Evolutionary conservation across 2,329 filamentous ascomycete genomes (phyloP), one percentile per base, ranked within the genome.

Genomic region (Nothomitra cinnamomea): DNA sequence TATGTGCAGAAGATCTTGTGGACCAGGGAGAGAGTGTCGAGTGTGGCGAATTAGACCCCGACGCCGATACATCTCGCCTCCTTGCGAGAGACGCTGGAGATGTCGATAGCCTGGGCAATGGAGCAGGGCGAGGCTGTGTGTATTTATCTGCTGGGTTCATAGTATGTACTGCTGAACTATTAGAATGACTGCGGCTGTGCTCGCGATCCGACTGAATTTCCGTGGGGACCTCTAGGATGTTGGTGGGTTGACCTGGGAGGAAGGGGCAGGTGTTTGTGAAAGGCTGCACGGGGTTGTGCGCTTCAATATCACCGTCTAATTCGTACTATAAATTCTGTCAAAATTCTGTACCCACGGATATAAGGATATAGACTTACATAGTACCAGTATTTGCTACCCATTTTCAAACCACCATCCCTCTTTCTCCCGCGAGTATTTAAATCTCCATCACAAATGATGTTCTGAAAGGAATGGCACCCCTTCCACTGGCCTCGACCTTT

Each of bases 301-400:
- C 80, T 67, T 95, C 89, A 35, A 80, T 73, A 49, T 83, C 80
- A 59, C 83, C 81, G 66, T 95, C 81, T 42, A 95, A 67, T 64
- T 89, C 80, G 68, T 95, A 95, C 85, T 94, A 65, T 53, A 57
- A 52, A 41, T 54, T 54, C 49, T 52, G 32, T 43, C 28, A 24
- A 50, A 48, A 45, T 32, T 25, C 52, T 17, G 53, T 21, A 42
- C 47, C 40, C 41, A 55, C 36, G 28, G 51, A 43, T 21, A 51
- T 45, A 51, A 49, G 28, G 42, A 28, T 22, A 49, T 36, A 49
- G 45, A 75, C 85, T 69, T 72, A 94, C 87, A 69, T 92, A 95
- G 73, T 94, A 96, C 76, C 90, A 95, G 68, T 95, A 95, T 15
- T 83, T 92, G 56, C 84, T 80, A 45, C 89, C 89, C 85, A 95